Evolutionary conservation across 2,329 filamentous ascomycete genomes (phyloP).

Genomic region (Rutstroemia sp.): DNA sequence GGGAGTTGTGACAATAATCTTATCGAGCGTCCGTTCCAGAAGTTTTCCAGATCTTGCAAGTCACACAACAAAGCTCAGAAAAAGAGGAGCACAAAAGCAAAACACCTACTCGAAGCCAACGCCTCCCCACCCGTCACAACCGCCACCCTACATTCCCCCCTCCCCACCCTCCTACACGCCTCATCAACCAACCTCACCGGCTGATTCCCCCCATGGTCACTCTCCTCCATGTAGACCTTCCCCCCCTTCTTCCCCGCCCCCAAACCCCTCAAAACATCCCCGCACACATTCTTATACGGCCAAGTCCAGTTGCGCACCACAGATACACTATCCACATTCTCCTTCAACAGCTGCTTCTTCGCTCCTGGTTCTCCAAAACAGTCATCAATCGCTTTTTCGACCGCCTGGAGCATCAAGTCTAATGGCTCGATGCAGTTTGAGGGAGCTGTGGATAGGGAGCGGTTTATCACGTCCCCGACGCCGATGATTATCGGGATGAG

Average conservation of each 20-base stretch:
- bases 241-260: background rate
- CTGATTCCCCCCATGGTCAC: conserved; percentile 35
- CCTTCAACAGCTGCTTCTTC: conserved; percentile 23
- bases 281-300: background rate
- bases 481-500: conserved; percentile 50
- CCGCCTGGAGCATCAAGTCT: conserved; percentile 38
- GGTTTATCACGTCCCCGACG: conserved; percentile 55
- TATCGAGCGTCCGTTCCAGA: background rate
- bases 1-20: background rate
- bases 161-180: conserved; percentile 49
- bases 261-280: background rate
- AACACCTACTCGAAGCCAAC: conserved; percentile 35
- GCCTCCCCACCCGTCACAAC: conserved; percentile 59
- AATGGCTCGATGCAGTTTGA: conserved; percentile 50
- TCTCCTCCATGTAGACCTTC: background rate
- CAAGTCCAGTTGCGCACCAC: conserved; percentile 3
- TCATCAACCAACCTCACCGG: conserved; percentile 57
- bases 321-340: conserved; percentile 41
- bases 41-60: background rate
- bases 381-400: background rate
- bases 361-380: conserved; percentile 30
- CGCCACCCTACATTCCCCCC: conserved; percentile 46
- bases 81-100: background rate
- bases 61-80: background rate
- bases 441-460: conserved; percentile 37